These are phyloP conservation scores for Glycine tomentella DNA, from an alignment of 306 rosid genomes.

Conservation along the genomic window DNA sequence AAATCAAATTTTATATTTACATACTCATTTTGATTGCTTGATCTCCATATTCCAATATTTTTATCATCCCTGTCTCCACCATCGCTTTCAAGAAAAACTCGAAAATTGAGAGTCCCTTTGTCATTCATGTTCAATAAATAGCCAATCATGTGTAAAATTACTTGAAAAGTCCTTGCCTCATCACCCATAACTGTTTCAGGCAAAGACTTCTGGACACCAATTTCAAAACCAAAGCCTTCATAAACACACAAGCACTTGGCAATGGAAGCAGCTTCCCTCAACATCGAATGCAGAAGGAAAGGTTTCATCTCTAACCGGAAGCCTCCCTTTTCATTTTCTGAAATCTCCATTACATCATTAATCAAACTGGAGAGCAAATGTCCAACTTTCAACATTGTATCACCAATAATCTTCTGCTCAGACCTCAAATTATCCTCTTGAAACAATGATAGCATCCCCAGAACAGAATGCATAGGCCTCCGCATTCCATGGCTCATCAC, in stretches of 20 bases:
- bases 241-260: conserved; percentile 75
- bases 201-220: conserved; percentile 69
- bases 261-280: conserved; percentile 76
- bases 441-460: conserved; percentile 72
- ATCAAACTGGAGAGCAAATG: conserved; percentile 72
- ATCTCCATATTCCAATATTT: conserved; percentile 59
- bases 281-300: conserved; percentile 67
- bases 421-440: conserved; percentile 54
- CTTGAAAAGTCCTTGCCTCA: conserved; percentile 75
- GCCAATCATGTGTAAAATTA: conserved; percentile 75
- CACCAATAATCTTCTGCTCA: conserved; percentile 65
- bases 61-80: conserved; percentile 56
- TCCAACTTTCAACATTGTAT: conserved; percentile 74
- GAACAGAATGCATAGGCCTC: conserved; percentile 75
- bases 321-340: conserved; percentile 63
- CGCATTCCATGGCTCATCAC: conserved; percentile 84
- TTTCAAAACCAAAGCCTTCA: conserved; percentile 65
- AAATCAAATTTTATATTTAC: conserved; percentile 69
- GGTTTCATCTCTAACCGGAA: conserved; percentile 66
- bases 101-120: conserved; percentile 57
- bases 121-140: conserved; percentile 58
- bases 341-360: conserved; percentile 74
- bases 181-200: conserved; percentile 75
- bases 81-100: conserved; percentile 50
- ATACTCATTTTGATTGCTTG: conserved; percentile 51